Percentiles rank a stretch among this genome's conserved stretches.
phyloP scores from a whole-genome alignment of 1,139 yeast genomes.

The Kodamaea plutei region DNA sequence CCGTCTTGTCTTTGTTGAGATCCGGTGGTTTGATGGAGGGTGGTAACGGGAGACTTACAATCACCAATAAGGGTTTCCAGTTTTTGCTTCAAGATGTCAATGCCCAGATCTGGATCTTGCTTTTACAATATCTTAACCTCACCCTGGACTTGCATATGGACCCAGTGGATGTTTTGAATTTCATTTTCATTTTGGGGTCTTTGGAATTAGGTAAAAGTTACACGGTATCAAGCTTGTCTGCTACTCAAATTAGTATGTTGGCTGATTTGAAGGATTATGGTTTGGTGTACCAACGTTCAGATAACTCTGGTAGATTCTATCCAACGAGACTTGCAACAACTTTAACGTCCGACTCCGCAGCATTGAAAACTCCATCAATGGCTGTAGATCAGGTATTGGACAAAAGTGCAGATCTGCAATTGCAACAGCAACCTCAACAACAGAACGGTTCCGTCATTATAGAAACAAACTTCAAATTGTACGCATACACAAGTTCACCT shows the following conservation, averaged over 20 bases:
- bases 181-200: slow-evolving; percentile 89
- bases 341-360: slow-evolving; percentile 77
- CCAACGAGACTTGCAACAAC: slow-evolving; percentile 93
- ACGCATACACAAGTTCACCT: slow-evolving; percentile 94
- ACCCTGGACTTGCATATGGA: slow-evolving; percentile 87
- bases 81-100: slow-evolving; percentile 87
- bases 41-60: slow-evolving; percentile 46
- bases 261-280: slow-evolving; percentile 92
- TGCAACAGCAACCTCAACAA: slow-evolving; percentile 13
- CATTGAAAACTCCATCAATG: slow-evolving; percentile 63
- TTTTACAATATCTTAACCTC: slow-evolving; percentile 81
- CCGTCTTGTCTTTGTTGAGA: slow-evolving; percentile 59
- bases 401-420: slow-evolving; percentile 25
- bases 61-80: slow-evolving; percentile 91
- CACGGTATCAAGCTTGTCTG: slow-evolving; percentile 64
- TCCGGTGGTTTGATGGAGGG: slow-evolving; percentile 87
- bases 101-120: slow-evolving; percentile 91
- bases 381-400: slow-evolving; percentile 62
- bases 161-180: slow-evolving; percentile 92
- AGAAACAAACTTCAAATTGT: slow-evolving; percentile 89
- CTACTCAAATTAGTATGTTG: slow-evolving; percentile 81
- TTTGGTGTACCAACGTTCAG: slow-evolving; percentile 71
- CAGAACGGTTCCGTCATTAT: slow-evolving; percentile 69
- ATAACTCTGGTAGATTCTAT: slow-evolving; percentile 63
- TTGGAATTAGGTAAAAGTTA: slow-evolving; percentile 88